A percentile compares a stretch with the other conserved stretches of the same genome.
phyloP scores from a whole-genome alignment of 768 basidiomycete genomes.

The Lactarius psammicola region DNA sequence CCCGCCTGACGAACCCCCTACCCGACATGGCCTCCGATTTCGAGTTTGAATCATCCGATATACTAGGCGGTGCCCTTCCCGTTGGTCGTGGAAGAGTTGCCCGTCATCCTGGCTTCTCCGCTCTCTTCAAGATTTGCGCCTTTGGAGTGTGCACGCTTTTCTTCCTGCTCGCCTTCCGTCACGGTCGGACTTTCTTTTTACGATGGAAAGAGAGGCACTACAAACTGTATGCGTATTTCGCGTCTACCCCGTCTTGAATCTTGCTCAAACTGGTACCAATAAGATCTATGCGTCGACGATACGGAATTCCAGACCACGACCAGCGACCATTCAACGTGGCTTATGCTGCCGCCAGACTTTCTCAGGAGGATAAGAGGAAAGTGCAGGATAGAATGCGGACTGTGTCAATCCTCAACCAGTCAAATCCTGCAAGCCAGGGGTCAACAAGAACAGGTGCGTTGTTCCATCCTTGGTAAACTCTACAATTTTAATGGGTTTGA shows the following conservation, averaged over 20 bases:
- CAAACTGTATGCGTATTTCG: conserved; percentile 52
- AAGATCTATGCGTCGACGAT: conserved; percentile 69
- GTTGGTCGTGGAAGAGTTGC: conserved; percentile 31
- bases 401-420: not conserved
- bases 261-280: conserved; percentile 19
- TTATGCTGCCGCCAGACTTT: conserved; percentile 66
- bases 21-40: conserved; percentile 49
- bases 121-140: conserved; percentile 25
- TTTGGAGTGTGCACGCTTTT: conserved; percentile 22
- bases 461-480: not conserved
- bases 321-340: conserved; percentile 83
- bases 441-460: conserved; percentile 16
- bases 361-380: conserved; percentile 45
- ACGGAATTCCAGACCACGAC: conserved; percentile 84
- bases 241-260: conserved; percentile 13
- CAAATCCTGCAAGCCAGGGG: not conserved
- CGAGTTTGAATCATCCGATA: conserved; percentile 59
- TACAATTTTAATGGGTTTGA: not conserved
- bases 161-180: conserved; percentile 34
- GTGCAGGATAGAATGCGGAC: conserved; percentile 15
- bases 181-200: conserved; percentile 42
- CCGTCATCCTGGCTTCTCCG: conserved; percentile 20
- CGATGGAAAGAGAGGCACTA: conserved; percentile 63
- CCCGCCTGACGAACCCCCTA: conserved; percentile 30
- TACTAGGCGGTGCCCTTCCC: conserved; percentile 55